Evolutionary conservation across 1,284 basidiomycete genomes (phyloP).

Genomic region (Ustilago crameri): DNA sequence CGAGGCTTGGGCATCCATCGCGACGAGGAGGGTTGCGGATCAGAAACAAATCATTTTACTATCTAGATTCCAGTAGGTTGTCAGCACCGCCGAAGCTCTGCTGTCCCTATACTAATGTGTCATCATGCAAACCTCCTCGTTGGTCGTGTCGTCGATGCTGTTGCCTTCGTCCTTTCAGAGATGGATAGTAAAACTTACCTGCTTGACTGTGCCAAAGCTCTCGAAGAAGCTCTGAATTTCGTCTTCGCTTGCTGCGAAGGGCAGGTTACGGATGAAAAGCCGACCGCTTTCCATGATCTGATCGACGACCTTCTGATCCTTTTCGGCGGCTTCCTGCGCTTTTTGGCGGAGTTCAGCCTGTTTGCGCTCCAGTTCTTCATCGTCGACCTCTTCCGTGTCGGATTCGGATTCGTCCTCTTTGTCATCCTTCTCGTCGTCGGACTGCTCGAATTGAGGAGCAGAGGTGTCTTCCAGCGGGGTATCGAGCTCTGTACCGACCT

Average conservation of each 20-base stretch:
- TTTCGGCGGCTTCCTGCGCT: slow-evolving; percentile 44
- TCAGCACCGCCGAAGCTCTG: slow-evolving; percentile 59
- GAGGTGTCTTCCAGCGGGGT: slow-evolving; percentile 16
- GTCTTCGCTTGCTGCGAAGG: slow-evolving; percentile 81
- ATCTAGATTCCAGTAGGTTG: slow-evolving; percentile 65
- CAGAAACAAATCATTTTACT: slow-evolving; percentile 58
- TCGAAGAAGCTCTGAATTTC: slow-evolving; percentile 79
- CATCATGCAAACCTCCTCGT: slow-evolving; percentile 46
- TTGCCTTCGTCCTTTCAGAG: background rate
- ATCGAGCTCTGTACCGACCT: slow-evolving; percentile 56
- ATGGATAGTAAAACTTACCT: slow-evolving; percentile 60
- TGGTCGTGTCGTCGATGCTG: background rate
- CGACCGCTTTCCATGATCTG: slow-evolving; percentile 82
- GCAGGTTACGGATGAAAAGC: slow-evolving; percentile 89
- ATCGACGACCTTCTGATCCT: slow-evolving; percentile 67
- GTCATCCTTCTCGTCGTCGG: slow-evolving; percentile 55
- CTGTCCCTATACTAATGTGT: slow-evolving; percentile 67
- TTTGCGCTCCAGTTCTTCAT: slow-evolving; percentile 29
- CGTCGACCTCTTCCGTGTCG: slow-evolving; percentile 37
- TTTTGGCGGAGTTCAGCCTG: slow-evolving; percentile 37
- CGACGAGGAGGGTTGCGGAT: slow-evolving; percentile 16
- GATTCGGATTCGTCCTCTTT: slow-evolving; percentile 26
- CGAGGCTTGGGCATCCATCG: background rate
- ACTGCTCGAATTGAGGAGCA: slow-evolving; percentile 60
- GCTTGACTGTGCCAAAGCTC: slow-evolving; percentile 76